Base-by-base conservation (phyloP, 1,284 basidiomycete genomes). In the Apiotrichum sp. region DNA sequence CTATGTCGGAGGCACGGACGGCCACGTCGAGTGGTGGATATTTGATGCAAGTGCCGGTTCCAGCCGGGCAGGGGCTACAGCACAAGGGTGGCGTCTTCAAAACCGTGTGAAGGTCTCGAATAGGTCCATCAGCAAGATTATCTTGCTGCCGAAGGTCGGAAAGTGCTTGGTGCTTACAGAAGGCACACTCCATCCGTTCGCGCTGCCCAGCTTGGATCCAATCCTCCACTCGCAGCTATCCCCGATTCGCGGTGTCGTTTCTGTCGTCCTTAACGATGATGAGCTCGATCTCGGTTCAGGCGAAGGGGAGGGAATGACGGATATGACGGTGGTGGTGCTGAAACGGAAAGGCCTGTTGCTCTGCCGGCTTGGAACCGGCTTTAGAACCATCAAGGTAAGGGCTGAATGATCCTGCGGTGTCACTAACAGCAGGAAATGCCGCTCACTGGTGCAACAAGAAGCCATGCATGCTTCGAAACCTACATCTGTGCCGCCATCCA, bases 311-410 rank as follows among this genome's bases (percentile, higher is more conserved):
- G 67, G 75, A 3, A 14, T 49, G 29, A 82, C 84, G 2, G 80
- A 85, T 0, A 82, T 91, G 47, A 87, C 88, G 4, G 82, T 95
- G 57, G 89, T 85, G 60, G 82, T 89, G 3, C 83, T 93, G 56
- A 87, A 89, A 67, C 79, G 87, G 29, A 83, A 71, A 40, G 78
- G 81, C 0, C 83, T 95, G 45, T 81, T 82, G 1, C 76, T 92
- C 62, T 89, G 84, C 65, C 82, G 79, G 33, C 72, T 88, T 46
- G 81, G 83, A 8, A 81, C 86, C 31, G 79, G 81, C 49, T 73
- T 88, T 29, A 73, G 79, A 16, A 83, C 81, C 59, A 77, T 83
- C 51, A 87, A 86, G 78, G 88, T 77, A 44, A 52, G 71, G 53
- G 3, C 5, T n/a, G 6, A 31, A 11, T 4, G 5, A 13, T 16